Evolutionary conservation across 306 rosid genomes (phyloP).

Genomic region (Vigna radiata): DNA sequence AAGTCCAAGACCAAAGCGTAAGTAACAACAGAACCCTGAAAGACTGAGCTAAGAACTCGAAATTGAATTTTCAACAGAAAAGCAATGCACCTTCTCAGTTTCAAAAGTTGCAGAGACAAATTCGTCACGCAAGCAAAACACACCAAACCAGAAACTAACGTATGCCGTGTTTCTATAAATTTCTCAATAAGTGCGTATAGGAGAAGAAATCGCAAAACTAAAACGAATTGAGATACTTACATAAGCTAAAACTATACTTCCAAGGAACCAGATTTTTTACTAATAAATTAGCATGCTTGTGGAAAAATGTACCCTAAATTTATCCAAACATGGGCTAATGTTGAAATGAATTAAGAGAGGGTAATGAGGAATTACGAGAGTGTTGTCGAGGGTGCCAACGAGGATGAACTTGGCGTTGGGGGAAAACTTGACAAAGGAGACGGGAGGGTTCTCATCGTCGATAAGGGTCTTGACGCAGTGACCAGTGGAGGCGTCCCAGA

Average conservation of each 20-base stretch:
- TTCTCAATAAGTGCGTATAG: too few relatives aligned
- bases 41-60: background rate
- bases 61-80: slow-evolving; percentile 6
- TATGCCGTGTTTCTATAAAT: background rate
- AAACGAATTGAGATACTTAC: too few relatives aligned
- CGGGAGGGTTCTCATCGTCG: slow-evolving; percentile 95
- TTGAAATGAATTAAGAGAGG: background rate
- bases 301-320: background rate
- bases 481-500: slow-evolving; percentile 90
- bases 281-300: too few relatives aligned
- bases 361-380: slow-evolving; percentile 57
- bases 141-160: background rate
- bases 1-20: slow-evolving; percentile 3
- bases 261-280: too few relatives aligned
- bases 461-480: slow-evolving; percentile 94
- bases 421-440: slow-evolving; percentile 89
- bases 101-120: background rate
- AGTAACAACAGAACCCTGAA: background rate
- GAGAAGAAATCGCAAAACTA: too few relatives aligned
- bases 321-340: background rate
- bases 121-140: background rate
- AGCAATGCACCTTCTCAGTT: background rate
- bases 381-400: slow-evolving; percentile 93
- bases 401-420: slow-evolving; percentile 89
- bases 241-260: too few relatives aligned